phyloP scores from a whole-genome alignment of 1,284 basidiomycete genomes.

The Phlebopus sp. region DNA sequence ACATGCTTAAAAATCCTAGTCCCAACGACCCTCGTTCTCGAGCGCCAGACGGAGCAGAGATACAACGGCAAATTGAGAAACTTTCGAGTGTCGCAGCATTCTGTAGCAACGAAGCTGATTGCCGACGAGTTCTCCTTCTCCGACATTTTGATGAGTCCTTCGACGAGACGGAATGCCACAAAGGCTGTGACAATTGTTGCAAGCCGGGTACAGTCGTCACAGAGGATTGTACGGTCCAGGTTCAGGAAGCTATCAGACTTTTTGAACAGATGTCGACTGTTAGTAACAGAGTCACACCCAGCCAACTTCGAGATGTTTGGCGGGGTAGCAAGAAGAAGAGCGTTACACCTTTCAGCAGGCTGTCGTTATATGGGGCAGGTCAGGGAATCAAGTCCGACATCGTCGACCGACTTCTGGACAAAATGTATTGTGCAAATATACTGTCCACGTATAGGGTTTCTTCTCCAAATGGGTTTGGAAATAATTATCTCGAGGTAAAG shows the following conservation, averaged over 20 bases:
- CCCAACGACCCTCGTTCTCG: conserved; percentile 34
- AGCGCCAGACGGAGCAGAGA: conserved; percentile 41
- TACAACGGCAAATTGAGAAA: conserved; percentile 54
- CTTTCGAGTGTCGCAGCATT: conserved; percentile 61
- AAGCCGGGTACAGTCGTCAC: conserved; percentile 40
- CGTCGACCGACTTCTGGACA: conserved; percentile 59
- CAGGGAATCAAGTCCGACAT: conserved; percentile 46
- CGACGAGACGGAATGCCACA: conserved; percentile 52
- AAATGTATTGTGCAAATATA: conserved; percentile 45
- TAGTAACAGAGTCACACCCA: conserved; percentile 40
- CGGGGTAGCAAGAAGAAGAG: conserved; percentile 53
- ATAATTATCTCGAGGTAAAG: conserved; percentile 28
- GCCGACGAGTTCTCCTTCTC: conserved; percentile 83
- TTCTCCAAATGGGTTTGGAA: conserved; percentile 34
- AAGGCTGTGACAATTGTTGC: conserved; percentile 75
- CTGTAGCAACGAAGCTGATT: conserved; percentile 81
- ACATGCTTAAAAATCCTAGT: conserved; percentile 52
- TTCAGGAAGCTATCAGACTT: conserved; percentile 49
- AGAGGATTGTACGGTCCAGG: conserved; percentile 54
- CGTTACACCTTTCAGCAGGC: conserved; percentile 48
- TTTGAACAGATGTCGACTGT: conserved; percentile 44
- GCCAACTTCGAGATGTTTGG: conserved; percentile 56
- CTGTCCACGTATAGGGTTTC: conserved; percentile 37
- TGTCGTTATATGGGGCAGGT: conserved; percentile 55
- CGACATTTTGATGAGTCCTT: conserved; percentile 71